Base-by-base conservation (phyloP, 2,329 filamentous ascomycete genomes). In the Microascus cirrosus region DNA sequence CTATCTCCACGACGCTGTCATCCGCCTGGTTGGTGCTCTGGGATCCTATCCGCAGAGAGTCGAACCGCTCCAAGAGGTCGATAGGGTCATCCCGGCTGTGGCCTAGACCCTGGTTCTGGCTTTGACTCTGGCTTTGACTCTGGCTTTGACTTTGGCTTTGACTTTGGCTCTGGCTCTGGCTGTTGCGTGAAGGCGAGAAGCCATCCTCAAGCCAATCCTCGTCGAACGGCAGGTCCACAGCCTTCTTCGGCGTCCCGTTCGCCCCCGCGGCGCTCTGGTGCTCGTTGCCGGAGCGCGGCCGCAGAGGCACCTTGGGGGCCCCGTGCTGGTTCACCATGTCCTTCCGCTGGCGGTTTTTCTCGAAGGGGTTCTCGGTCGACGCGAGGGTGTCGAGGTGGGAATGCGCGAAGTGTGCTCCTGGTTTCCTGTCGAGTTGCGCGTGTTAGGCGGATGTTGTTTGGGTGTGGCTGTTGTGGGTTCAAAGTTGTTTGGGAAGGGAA, bases 241-340 rank as follows among this genome's bases (percentile, higher is more conserved):
- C 62, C 42, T 62, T 60, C 58, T 60, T 42, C 55, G 68, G 67
- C 57, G 66, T 60, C 18, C 64, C 59, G 59, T 67, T 65, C 53
- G 67, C 66, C 55, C 62, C 66, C 48, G 73, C 62, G 24, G 70
- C 62, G 55, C 65, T 65, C 35, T 66, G 66, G 58, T 67, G 67
- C 58, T 66, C 63, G 59, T 67, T 70, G 28, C 65, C 65, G n/a
- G 65, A 65, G 53, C 67, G 67, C 20, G 77, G 71, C 65, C 65
- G 75, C 65, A 65, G 67, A 39, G 69, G 75, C 66, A 64, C 71
- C 74, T 71, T 77, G 61, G 70, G 74, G 60, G 66, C 77, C 65
- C 64, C 77, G 63, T 67, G 75, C 70, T 73, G 78, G 65, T 72
- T 76, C 63, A 73, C 78, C 77, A 79, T 79, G 18, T 22, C 56